A percentile compares a stretch with the other conserved stretches of the same genome.
These are phyloP conservation scores for Paraconiothyrium sp. DNA, from an alignment of 2,329 filamentous ascomycete genomes.

Conservation along the genomic window DNA sequence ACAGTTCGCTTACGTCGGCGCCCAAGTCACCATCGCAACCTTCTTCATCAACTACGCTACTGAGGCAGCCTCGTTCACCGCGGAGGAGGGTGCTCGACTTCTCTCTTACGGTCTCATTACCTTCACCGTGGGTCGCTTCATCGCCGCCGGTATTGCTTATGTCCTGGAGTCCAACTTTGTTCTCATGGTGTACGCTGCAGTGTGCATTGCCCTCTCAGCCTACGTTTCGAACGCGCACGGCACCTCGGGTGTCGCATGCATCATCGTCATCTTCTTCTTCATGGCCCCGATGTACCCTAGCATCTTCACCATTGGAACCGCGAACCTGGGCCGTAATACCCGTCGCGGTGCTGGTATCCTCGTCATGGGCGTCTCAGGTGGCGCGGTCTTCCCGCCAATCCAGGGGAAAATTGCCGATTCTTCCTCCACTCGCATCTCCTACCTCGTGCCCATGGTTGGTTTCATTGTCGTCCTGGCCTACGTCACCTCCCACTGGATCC, in stretches of 20 bases:
- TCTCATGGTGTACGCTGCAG: conserved; percentile 27
- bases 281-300: conserved; percentile 43
- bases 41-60: conserved; percentile 45
- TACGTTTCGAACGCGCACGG: conserved; percentile 23
- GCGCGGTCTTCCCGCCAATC: conserved; percentile 39
- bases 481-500: conserved; percentile 34
- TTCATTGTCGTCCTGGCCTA: conserved; percentile 30
- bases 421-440: conserved; percentile 33
- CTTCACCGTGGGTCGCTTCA: conserved; percentile 30
- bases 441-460: conserved; percentile 39
- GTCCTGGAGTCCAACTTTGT: conserved; percentile 56
- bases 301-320: conserved; percentile 38
- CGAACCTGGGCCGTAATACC: conserved; percentile 38
- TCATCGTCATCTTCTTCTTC: conserved; percentile 22
- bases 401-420: conserved; percentile 39
- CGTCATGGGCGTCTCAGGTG: conserved; percentile 35
- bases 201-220: conserved; percentile 25
- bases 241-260: conserved; percentile 23
- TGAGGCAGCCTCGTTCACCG: conserved; percentile 18
- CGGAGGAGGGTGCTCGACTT: conserved; percentile 14
- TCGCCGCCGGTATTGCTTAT: conserved; percentile 28
- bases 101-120: conserved; percentile 15
- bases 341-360: conserved; percentile 41
- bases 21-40: conserved; percentile 62
- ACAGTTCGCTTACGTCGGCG: conserved; percentile 66